Evolutionary conservation across 305 asterid genomes (phyloP).

Genomic region (Lippia alba): DNA sequence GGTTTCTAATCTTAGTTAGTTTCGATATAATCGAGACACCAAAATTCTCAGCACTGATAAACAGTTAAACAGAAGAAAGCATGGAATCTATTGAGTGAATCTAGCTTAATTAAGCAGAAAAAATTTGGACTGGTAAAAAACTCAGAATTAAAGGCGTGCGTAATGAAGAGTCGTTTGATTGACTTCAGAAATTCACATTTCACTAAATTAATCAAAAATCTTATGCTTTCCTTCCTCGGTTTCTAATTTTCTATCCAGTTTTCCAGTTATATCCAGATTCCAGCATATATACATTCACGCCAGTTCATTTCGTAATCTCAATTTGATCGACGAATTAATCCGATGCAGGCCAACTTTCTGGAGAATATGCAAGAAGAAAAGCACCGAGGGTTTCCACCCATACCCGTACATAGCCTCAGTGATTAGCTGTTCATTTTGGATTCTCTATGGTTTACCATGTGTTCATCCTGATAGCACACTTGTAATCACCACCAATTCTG

Average conservation of each 20-base stretch:
- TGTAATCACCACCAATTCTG: slow-evolving; percentile 60
- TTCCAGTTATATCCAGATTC: neutral
- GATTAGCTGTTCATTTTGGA: slow-evolving; percentile 72
- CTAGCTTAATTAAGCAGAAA: too few relatives aligned
- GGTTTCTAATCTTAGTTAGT: too few relatives aligned
- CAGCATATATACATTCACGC: neutral
- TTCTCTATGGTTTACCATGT: slow-evolving; percentile 61
- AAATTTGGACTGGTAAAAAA: too few relatives aligned
- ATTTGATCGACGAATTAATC: neutral
- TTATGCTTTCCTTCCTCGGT: neutral
- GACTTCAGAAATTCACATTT: neutral
- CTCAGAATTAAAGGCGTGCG: too few relatives aligned
- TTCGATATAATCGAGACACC: too few relatives aligned
- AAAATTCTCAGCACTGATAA: too few relatives aligned
- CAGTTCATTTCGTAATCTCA: neutral
- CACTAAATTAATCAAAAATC: neutral
- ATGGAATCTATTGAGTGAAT: too few relatives aligned
- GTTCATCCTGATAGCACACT: slow-evolving; percentile 66
- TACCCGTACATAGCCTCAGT: slow-evolving; percentile 63
- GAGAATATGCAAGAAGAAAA: slow-evolving; percentile 52
- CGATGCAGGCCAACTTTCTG: slow-evolving; percentile 53
- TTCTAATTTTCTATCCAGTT: too few relatives aligned
- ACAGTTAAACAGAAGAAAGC: too few relatives aligned
- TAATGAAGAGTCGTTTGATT: too few relatives aligned
- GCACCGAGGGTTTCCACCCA: slow-evolving; percentile 72